Evolutionary conservation across 2,329 filamentous ascomycete genomes (phyloP), one percentile per base, ranked within the genome.

Genomic region (Cladosporium cucumerinum): DNA sequence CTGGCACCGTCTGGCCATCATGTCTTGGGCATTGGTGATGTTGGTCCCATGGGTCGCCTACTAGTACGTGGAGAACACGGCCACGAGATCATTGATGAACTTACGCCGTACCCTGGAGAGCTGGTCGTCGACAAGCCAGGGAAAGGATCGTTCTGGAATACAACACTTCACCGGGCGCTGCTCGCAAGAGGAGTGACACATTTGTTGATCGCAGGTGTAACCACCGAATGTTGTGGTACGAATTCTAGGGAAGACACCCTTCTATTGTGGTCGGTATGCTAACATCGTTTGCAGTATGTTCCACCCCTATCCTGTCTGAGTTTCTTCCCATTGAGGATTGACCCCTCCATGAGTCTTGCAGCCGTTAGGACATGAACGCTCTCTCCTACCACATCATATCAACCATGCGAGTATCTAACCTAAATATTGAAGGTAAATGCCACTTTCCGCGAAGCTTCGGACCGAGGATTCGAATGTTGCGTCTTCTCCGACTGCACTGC

Each of bases 21-120:
- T 25, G 23, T 39, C 30, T 69, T 84, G n/a, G 82, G 82, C 0
- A 86, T 87, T 54, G 82, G 80, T 3, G 79, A 81, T 12, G 74
- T 67, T 16, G 85, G 86, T 0, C 85, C 85, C 1, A 73, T 87
- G 52, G 86, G 86, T 0, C 81, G 82, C n/a, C 78, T 87, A 2
- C 75, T 88, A 4, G 77, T 88, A 26, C 82, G 85, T 23, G 86
- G 86, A 0, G 83, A 87, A 69, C 70, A 76, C 25, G 86, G 86
- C 0, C 85, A 87, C 70, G 85, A 84, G 55, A 86, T 82, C 32
- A 80, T 87, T 21, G 75, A 80, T 8, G 85, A 87, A 68, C 73
- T 86, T 34, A 80, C 79, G 64, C 84, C 83, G 16, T 63, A 80
- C 18, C 73, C 74, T 1, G 76, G 75, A 2, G 84, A 86, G 68